phyloP scores from a whole-genome alignment of 2,329 filamentous ascomycete species.

The Talaromyces sp. region DNA sequence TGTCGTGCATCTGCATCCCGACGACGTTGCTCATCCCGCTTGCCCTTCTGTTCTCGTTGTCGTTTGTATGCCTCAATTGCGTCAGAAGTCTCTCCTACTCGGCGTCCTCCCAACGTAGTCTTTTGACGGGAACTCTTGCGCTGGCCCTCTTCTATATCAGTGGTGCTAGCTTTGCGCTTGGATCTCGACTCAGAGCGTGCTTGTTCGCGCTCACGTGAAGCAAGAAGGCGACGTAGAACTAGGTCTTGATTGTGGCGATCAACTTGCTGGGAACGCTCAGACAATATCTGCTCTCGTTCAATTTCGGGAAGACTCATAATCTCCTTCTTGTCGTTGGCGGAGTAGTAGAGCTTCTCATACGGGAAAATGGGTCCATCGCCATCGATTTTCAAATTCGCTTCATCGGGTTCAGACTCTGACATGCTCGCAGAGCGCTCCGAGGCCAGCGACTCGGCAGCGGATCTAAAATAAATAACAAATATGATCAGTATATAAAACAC shows the following conservation, averaged over 20 bases:
- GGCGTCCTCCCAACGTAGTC: constrained; percentile 63
- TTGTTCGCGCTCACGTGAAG: constrained; percentile 63
- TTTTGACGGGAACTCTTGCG: constrained; percentile 72
- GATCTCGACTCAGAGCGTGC: constrained; percentile 46
- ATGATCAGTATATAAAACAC: not conserved
- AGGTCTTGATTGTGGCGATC: constrained; percentile 78
- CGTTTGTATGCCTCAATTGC: constrained; percentile 70
- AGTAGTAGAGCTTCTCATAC: constrained; percentile 80
- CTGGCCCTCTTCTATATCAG: constrained; percentile 73
- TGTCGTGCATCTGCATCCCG: constrained; percentile 37
- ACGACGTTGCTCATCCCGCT: constrained; percentile 47
- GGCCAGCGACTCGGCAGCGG: constrained; percentile 64
- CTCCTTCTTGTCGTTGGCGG: constrained; percentile 67
- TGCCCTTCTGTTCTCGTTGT: constrained; percentile 58
- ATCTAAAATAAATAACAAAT: constrained; percentile 49
- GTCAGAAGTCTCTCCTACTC: constrained; percentile 64
- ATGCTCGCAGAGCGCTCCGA: constrained; percentile 81
- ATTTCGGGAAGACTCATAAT: constrained; percentile 88
- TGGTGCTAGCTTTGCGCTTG: constrained; percentile 73
- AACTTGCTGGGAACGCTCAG: constrained; percentile 78
- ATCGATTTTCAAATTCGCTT: constrained; percentile 45
- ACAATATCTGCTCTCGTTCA: constrained; percentile 83
- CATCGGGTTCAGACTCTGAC: constrained; percentile 77
- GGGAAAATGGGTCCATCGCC: constrained; percentile 63
- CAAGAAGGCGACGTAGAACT: constrained; percentile 73